A percentile compares a stretch with the other conserved stretches of the same genome.
These are phyloP conservation scores for Cymodocea nodosa DNA, from an alignment of 116 monocot genomes.

Conservation along the genomic window DNA sequence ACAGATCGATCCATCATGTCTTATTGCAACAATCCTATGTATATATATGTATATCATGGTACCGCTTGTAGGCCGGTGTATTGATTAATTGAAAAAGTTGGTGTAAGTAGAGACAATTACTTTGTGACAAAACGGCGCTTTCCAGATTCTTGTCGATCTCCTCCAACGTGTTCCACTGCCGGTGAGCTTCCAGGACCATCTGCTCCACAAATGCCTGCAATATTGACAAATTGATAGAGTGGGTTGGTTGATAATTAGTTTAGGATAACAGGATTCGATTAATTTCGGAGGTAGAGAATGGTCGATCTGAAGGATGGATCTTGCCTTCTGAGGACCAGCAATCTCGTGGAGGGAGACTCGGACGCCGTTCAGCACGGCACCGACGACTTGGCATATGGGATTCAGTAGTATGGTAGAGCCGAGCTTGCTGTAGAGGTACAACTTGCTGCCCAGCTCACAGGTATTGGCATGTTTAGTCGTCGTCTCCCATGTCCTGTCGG, in stretches of 20 bases:
- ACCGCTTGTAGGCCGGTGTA: background rate
- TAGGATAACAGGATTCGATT: background rate
- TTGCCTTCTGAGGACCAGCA: background rate
- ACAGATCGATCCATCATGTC: background rate
- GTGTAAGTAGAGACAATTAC: background rate
- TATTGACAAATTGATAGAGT: background rate
- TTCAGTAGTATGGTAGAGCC: constrained; percentile 39
- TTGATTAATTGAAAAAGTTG: background rate
- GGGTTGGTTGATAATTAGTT: background rate
- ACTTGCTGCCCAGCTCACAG: constrained; percentile 34
- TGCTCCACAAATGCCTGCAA: constrained; percentile 8
- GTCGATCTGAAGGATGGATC: background rate
- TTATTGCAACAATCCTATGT: background rate
- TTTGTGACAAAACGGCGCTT: background rate
- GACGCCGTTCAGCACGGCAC: constrained; percentile 29
- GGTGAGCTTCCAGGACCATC: constrained; percentile 4
- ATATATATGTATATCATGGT: background rate
- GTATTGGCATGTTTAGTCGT: constrained; percentile 67
- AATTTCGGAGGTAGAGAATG: background rate
- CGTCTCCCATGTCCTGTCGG: constrained; percentile 69
- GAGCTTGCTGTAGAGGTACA: constrained; percentile 39
- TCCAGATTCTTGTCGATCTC: background rate
- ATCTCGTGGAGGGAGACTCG: constrained; percentile 6
- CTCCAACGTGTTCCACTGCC: constrained; percentile 3
- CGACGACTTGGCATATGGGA: constrained; percentile 42